phyloP scores from a whole-genome alignment of 2,329 filamentous ascomycete genomes.

The Chaetomium sp. region DNA sequence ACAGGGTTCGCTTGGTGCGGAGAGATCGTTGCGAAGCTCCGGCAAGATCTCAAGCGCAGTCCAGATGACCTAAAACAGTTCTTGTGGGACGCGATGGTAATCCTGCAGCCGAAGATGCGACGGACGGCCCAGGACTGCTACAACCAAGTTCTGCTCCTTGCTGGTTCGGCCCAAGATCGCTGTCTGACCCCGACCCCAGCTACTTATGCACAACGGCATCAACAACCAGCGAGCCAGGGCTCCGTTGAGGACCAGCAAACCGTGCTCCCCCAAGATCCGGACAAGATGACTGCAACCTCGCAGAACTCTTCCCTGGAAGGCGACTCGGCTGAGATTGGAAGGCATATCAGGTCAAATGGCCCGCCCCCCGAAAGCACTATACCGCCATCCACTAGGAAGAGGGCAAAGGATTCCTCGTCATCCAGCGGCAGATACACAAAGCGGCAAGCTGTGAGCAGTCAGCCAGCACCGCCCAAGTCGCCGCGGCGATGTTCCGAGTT shows the following conservation, averaged over 20 bases:
- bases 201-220: neutral
- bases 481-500: too few species aligned
- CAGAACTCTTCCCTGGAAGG: neutral
- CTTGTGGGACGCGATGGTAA: neutral
- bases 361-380: neutral
- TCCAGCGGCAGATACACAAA: neutral
- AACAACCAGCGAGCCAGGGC: neutral
- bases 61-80: neutral
- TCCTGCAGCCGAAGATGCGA: neutral
- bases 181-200: neutral
- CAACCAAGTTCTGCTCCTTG: neutral
- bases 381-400: neutral
- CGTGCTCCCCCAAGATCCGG: neutral
- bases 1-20: neutral
- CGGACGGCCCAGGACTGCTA: neutral
- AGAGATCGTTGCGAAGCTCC: neutral
- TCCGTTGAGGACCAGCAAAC: neutral
- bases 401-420: conserved; percentile 2
- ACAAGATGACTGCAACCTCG: neutral
- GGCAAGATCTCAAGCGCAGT: neutral
- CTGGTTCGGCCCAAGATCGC: neutral
- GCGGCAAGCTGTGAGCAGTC: conserved; percentile 1
- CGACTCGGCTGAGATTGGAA: neutral
- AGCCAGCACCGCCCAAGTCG: neutral
- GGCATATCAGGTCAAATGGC: neutral